Evolutionary conservation across 2,329 filamentous ascomycete genomes (phyloP), one percentile per base, ranked within the genome.

Genomic region (Claviceps monticola): DNA sequence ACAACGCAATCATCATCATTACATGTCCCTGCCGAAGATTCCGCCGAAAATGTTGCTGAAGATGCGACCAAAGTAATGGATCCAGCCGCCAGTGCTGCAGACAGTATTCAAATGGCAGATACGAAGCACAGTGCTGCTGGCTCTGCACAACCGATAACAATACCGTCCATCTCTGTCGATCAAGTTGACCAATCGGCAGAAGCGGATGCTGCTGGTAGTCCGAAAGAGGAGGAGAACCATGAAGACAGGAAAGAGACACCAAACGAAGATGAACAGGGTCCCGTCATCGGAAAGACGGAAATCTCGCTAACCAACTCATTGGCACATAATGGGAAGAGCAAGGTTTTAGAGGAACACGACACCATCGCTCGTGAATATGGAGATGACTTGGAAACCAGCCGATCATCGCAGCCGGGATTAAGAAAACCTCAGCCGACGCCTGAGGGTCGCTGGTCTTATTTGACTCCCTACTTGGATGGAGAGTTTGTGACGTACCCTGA

Each of bases 401-500:
- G 51, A 23, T 13, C 48, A n/a, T 49, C 50, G 2, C 54, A 55
- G 47, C 39, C 41, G 44, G 46, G 52, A 2, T 51, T 51, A 29
- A 51, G 43, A 17, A 60, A 62, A 51, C 58, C 62, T 34, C 64
- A 67, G 38, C 64, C 63, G 47, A 54, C 57, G 5, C 64, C 62
- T 13, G 51, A 50, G 13, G 65, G 67, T 2, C 62, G 64, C 21
- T 72, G 68, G 65, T 59, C 67, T 19, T 57, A 69, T 42, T 60
- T 73, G 8, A 71, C 67, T 2, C 67, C 70, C 4, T 72, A 71
- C 48, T 53, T 73, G 7, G 62, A 66, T 34, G 66, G 64, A 16
- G 68, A 72, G 52, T 68, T 61, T 50, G 56, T 66, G 23, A 56
- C 61, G 2, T 71, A 72, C 45, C 70, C 70, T 1, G 69, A 71